These are phyloP conservation scores for Theobroma grandiflorum DNA, from an alignment of 441 rosid genomes.

Conservation along the genomic window DNA sequence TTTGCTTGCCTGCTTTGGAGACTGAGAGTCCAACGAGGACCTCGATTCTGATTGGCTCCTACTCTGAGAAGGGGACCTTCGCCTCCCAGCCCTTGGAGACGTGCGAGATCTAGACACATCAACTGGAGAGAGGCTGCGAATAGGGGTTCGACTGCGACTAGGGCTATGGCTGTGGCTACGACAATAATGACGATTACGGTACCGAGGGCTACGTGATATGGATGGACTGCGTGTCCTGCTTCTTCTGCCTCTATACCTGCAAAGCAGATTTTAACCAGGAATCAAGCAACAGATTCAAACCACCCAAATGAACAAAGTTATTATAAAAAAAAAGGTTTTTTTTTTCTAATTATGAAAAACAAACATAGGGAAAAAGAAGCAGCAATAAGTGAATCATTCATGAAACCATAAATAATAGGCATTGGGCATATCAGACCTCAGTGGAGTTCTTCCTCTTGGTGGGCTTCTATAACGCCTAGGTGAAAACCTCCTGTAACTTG, in stretches of 20 bases:
- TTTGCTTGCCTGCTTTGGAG: constrained; percentile 63
- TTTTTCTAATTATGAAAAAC: neutral
- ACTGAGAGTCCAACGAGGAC: constrained; percentile 63
- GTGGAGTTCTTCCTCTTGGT: constrained; percentile 86
- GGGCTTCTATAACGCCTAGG: constrained; percentile 92
- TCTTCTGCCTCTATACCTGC: constrained; percentile 82
- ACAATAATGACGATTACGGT: constrained; percentile 53
- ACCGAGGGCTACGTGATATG: constrained; percentile 65
- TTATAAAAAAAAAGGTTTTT: neutral
- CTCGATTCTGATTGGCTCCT: constrained; percentile 62
- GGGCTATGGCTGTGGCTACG: constrained; percentile 47
- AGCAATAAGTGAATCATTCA: neutral
- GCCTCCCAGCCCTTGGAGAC: constrained; percentile 51
- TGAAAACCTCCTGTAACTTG: constrained; percentile 80
- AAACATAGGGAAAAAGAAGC: neutral
- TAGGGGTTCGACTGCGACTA: constrained; percentile 64
- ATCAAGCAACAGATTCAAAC: neutral
- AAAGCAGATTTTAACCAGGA: neutral
- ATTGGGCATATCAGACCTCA: constrained; percentile 53
- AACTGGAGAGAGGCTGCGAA: constrained; percentile 69
- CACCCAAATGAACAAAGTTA: neutral
- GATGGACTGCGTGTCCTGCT: constrained; percentile 69
- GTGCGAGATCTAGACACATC: constrained; percentile 46
- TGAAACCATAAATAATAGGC: neutral
- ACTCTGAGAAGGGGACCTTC: constrained; percentile 62